phyloP scores from a whole-genome alignment of 768 basidiomycete species.

The Naganishia friedmannii region DNA sequence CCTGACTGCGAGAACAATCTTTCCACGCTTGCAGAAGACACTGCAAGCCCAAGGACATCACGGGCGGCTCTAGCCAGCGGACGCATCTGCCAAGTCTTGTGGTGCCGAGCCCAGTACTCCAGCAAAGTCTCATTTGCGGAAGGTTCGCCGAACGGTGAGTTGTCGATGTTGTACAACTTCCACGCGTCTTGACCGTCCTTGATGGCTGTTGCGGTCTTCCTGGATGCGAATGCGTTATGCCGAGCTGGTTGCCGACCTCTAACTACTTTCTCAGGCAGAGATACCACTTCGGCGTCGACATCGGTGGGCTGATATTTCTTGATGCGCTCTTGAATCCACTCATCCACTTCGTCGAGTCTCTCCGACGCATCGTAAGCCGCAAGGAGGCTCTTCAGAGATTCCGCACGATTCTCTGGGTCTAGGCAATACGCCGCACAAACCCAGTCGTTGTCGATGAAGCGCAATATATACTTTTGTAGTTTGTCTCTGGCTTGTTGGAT shows the following conservation, averaged over 20 bases:
- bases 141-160: neutral
- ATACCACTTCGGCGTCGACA: too few relatives aligned
- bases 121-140: neutral
- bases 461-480: neutral
- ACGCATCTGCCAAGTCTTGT: neutral
- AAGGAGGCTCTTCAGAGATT: neutral
- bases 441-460: constrained; percentile 8
- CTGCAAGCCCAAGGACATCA: constrained; percentile 4
- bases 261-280: too few relatives aligned
- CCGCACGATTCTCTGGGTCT: neutral
- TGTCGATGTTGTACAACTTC: neutral
- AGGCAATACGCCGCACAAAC: neutral
- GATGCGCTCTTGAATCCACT: too few relatives aligned
- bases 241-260: too few relatives aligned
- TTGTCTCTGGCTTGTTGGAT: neutral
- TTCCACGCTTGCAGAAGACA: neutral
- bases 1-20: constrained; percentile 1
- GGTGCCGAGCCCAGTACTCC: neutral
- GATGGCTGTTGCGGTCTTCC: too few relatives aligned
- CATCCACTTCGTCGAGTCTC: too few relatives aligned
- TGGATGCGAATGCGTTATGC: too few relatives aligned
- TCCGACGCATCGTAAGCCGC: neutral
- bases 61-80: neutral
- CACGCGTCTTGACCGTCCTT: constrained; percentile 1
- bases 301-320: too few relatives aligned